Evolutionary conservation across 768 basidiomycete species (phyloP).

Genomic region (Termitomyces sp.): DNA sequence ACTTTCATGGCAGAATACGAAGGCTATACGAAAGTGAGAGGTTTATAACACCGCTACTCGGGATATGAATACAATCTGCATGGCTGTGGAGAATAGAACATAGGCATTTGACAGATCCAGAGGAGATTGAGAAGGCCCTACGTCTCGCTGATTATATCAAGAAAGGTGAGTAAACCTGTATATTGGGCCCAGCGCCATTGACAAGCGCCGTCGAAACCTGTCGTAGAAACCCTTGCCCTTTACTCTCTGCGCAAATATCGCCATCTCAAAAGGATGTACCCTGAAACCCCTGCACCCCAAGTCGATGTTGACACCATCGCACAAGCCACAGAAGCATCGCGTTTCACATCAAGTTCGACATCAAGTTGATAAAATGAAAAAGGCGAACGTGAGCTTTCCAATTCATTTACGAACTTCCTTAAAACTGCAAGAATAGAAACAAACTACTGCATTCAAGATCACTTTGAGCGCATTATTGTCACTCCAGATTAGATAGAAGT

Average conservation of each 20-base stretch:
- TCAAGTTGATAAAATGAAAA: slow-evolving; percentile 2
- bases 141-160: slow-evolving; percentile 81
- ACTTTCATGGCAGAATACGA: slow-evolving; percentile 73
- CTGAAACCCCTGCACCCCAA: slow-evolving; percentile 21
- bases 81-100: slow-evolving; percentile 48
- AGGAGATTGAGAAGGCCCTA: slow-evolving; percentile 75
- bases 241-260: slow-evolving; percentile 84
- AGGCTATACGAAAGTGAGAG: slow-evolving; percentile 69
- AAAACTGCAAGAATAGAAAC: not conserved
- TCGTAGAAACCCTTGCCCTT: slow-evolving; percentile 72
- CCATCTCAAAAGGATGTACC: slow-evolving; percentile 73
- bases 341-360: slow-evolving; percentile 7
- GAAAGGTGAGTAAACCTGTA: slow-evolving; percentile 53
- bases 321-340: slow-evolving; percentile 7
- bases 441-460: not conserved
- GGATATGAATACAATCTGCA: slow-evolving; percentile 1
- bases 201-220: not conserved
- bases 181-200: not conserved
- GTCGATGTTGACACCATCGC: slow-evolving; percentile 10
- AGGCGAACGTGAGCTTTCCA: not conserved
- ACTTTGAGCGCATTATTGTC: not conserved
- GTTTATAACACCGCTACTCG: not conserved
- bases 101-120: slow-evolving; percentile 54
- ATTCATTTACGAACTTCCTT: not conserved
- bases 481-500: not conserved